Evolutionary conservation across 2,329 filamentous ascomycete species (phyloP).

Genomic region (Pseudogymnoascus sp.): DNA sequence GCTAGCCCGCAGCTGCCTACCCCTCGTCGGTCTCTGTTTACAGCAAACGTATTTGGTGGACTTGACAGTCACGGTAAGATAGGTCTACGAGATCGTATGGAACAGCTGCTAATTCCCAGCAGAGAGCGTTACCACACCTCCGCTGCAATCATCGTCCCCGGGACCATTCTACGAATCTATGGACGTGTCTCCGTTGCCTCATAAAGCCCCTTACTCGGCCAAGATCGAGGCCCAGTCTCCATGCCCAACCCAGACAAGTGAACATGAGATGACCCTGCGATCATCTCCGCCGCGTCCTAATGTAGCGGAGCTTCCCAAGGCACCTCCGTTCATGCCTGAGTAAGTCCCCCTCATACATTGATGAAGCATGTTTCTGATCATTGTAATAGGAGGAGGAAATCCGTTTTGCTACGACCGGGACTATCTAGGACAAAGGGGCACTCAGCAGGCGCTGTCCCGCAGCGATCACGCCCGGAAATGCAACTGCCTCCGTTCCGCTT

Average conservation of each 20-base stretch:
- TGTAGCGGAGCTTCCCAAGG: constrained; percentile 40
- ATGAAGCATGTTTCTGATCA: constrained; percentile 17
- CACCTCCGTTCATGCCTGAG: constrained; percentile 42
- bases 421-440: constrained; percentile 67
- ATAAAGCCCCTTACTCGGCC: constrained; percentile 65
- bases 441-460: constrained; percentile 58
- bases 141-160: constrained; percentile 77
- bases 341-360: constrained; percentile 32
- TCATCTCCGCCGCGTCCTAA: constrained; percentile 46
- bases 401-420: constrained; percentile 64
- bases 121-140: constrained; percentile 78
- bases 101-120: constrained; percentile 28
- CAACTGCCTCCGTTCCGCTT: constrained; percentile 71
- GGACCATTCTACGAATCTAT: constrained; percentile 66
- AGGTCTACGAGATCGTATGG: constrained; percentile 27
- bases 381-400: constrained; percentile 53
- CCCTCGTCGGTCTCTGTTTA: constrained; percentile 78
- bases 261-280: constrained; percentile 43
- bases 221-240: constrained; percentile 66
- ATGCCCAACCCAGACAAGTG: constrained; percentile 47
- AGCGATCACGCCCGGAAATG: constrained; percentile 53
- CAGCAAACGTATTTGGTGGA: constrained; percentile 57
- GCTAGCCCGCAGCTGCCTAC: constrained; percentile 73
- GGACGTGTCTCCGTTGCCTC: constrained; percentile 89
- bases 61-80: constrained; percentile 52